Conservation (phyloP, 2,329 filamentous ascomycete species). For the Aspergillus aculeatus region DNA sequence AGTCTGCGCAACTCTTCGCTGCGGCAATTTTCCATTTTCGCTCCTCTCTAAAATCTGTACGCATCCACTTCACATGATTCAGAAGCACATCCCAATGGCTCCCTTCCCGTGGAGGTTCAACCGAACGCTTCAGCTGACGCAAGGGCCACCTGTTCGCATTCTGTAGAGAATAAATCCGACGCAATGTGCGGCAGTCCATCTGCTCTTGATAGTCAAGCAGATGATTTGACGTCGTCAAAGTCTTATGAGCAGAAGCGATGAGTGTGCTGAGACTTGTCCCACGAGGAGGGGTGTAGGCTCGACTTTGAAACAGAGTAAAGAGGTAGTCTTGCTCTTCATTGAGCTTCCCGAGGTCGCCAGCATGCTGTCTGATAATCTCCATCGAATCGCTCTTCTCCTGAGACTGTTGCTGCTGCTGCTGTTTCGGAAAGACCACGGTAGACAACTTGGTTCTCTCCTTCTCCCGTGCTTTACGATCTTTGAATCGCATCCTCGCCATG, state of each 20-base stretch:
- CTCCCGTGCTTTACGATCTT: constrained; percentile 56
- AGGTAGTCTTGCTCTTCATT: constrained; percentile 59
- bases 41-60: constrained; percentile 92
- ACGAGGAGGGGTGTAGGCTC: constrained; percentile 55
- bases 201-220: constrained; percentile 80
- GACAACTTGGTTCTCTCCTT: constrained; percentile 64
- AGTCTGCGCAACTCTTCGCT: constrained; percentile 75
- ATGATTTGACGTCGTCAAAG: constrained; percentile 79
- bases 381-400: constrained; percentile 47
- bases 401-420: constrained; percentile 48
- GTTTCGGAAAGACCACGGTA: constrained; percentile 76
- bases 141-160: constrained; percentile 91
- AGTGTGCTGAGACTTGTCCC: constrained; percentile 64
- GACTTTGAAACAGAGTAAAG: constrained; percentile 63
- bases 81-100: constrained; percentile 85
- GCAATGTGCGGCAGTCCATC: constrained; percentile 81
- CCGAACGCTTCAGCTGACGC: constrained; percentile 78
- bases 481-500: constrained; percentile 42
- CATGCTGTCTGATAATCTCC: constrained; percentile 42
- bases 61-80: constrained; percentile 96
- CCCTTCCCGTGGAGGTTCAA: constrained; percentile 73
- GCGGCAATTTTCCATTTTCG: constrained; percentile 86
- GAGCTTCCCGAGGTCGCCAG: constrained; percentile 46
- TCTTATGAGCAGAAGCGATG: constrained; percentile 81
- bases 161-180: constrained; percentile 85